Percentiles rank a stretch among this genome's conserved stretches.
phyloP scores from a whole-genome alignment of 139 green algal genomes.

The Pycnococcus provasolii region DNA sequence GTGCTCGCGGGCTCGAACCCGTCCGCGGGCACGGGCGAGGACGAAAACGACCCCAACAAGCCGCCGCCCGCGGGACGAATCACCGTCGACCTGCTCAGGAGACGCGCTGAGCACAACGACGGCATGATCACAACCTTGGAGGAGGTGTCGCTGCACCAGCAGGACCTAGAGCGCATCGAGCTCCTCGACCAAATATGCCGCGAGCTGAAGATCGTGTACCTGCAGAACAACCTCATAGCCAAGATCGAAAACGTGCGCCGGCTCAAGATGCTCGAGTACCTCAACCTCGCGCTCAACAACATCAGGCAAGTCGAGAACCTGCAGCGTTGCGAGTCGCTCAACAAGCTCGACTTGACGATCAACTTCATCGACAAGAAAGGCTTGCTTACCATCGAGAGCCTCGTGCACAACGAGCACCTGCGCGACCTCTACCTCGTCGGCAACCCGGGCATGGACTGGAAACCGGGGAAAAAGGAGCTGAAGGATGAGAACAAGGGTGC shows the following conservation, averaged over 20 bases:
- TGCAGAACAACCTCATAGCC: conserved; percentile 84
- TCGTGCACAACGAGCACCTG: conserved; percentile 37
- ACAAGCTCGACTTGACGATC: conserved; percentile 79
- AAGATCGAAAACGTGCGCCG: conserved; percentile 77
- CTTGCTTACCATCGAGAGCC: conserved; percentile 41
- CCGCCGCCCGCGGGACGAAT: conserved; percentile 29
- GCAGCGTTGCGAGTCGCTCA: conserved; percentile 73
- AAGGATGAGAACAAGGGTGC: neutral
- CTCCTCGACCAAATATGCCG: conserved; percentile 59
- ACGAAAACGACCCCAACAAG: no score
- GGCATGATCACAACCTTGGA: conserved; percentile 65
- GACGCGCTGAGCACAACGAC: conserved; percentile 80
- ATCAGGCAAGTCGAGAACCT: conserved; percentile 72
- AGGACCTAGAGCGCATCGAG: conserved; percentile 80
- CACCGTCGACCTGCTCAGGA: conserved; percentile 42
- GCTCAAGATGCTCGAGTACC: conserved; percentile 79
- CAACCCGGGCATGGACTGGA: conserved; percentile 77
- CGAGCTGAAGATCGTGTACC: conserved; percentile 71
- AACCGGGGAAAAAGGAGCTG: neutral
- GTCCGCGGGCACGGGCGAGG: no score
- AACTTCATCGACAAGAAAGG: conserved; percentile 64
- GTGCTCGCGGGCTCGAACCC: no score
- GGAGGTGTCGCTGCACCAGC: conserved; percentile 78
- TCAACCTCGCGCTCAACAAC: conserved; percentile 89
- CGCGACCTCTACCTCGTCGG: conserved; percentile 60